Base-by-base conservation (phyloP, 352 stramenopile genomes). In the Pythium aquatile region DNA sequence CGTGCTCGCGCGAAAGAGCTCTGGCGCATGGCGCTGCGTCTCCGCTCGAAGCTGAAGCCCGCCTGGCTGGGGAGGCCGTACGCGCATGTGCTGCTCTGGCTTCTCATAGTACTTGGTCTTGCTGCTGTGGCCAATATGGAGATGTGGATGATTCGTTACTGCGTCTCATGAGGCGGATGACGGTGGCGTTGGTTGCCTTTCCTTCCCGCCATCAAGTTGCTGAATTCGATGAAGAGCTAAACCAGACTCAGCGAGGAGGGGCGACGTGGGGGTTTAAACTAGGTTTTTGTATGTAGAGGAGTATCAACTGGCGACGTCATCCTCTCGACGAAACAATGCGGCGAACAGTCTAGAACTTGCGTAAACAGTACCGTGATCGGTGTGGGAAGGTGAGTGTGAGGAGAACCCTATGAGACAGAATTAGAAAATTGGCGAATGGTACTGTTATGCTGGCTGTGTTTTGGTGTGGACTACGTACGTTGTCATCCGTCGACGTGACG, bases 21-120 rank as follows among this genome's bases (percentile, higher is more conserved):
- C 65, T 89, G 80, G 16, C 80, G 80, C 64, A 76, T 65, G 1
- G 72, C 68, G 24, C 33, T 48, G 46, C 73, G 69, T 53, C 63
- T 71, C 30, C 71, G 79, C 53, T 88, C 78, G 33, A 85, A 81
- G 1, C 80, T 52, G 46, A 71, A 78, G 5, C 70, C 72, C 37
- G 70, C 48, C 24, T 85, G 70, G 54, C 58, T 77, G 58, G 66
- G 70, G 24, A 76, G 61, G 33, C 69, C 72, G 68, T 83, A 82
- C 16, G 68, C 67, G 58, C 74, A 86, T 20, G 77, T 55, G 37
- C 55, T 54, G 49, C 49, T 47, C 30, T 26, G n/a, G 54, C n/a
- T 28, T 6, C 62, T 44, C 62, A 68, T 68, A n/a, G 7, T 62
- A 16, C 7, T 56, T 6, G 14, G 2, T 6, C 37, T 42, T 42